Evolutionary conservation across 2,329 filamentous ascomycete species (phyloP), one percentile per base, ranked within the genome.

Genomic region (Fusarium chaquense): DNA sequence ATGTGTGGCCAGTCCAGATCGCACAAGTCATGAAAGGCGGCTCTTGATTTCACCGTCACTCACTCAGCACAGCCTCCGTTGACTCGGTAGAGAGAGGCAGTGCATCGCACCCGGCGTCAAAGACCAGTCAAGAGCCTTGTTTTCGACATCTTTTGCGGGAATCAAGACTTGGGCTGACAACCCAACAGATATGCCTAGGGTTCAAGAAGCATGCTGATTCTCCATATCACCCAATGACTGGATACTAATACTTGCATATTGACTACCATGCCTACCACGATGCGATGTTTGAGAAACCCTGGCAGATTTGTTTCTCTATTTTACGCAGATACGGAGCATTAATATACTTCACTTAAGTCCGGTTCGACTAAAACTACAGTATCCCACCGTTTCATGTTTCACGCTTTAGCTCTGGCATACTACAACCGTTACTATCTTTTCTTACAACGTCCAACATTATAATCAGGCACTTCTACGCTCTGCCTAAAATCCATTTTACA

Each of bases 231-330:
- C 32, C 67, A 57, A 45, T 67, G 40, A 57, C 47, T 70, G 66
- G 56, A 36, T 44, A 45, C 46, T 41, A 44, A 47, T 28, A 44
- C 20, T 38, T 70, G 66, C 66, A 69, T 54, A 47, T 69, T 70
- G 41, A 43, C 43, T 62, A 24, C 28, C 22, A 35, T 62, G 55
- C 26, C 47, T 33, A 26, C 44, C 38, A 52, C 62, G 36, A 66
- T 61, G 26, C 55, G 54, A 66, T 66, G 22, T 54, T 38, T 30
- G 38, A 24, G 38, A 38, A 61, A 49, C 51, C 55, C 62, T 54
- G 43, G 55, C 62, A 36, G 12, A 61, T 44, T 15, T 55, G 26
- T 13, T 54, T 61, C 38, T 30, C 24, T 40, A 24, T 22, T 38
- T 49, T 11, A 22, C n/a, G 36, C 20, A 38, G 22, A 46, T 47